Base-by-base conservation (phyloP, 1,139 yeast genomes). In the Yamadazyma buinensis region DNA sequence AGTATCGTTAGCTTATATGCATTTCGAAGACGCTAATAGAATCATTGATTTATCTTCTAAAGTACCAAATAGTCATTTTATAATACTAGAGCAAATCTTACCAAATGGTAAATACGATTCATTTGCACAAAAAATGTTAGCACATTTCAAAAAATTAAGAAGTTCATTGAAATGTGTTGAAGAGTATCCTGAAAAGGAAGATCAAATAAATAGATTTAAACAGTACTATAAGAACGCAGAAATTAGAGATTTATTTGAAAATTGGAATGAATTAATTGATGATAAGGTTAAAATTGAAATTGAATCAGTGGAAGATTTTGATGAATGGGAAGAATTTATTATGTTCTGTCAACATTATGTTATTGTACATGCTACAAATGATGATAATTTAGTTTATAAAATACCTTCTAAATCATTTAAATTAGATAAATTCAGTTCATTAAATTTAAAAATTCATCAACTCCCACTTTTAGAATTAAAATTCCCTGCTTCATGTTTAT, bases 261-360 rank as follows among this genome's bases (percentile, higher is more conserved):
- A 65, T 59, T 87, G 95, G 85, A 52, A 50, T 21, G 55, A 48
- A 29, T 63, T 62, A 37, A 61, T 79, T 4, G 54, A 67, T 7
- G 47, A 48, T 2, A 64, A 60, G 0, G 53, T 62, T n/a, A 77
- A 73, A 47, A 28, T 42, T 0, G 55, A 59, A 33, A 72, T 85
- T 13, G 67, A 65, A 11, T 37, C 53, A 2, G 68, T 44, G 19
- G 95, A 85, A 52, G 75, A 74, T 7, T 85, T 85, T 55, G 95
- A 85, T 52, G 95, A 85, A 56, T 75, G 85, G 78, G 95, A 85
- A 55, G 95, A 85, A 54, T 84, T 84, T 44, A 71, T 80, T 20
- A 54, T 83, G 13, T 85, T 84, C 50, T 79, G 88, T 43, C 94
- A 84, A 47, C 94, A 84, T 52, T 85, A 85, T 51, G 66, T 80